Conservation (phyloP, 495 filamentous ascomycete species). For the Aspergillus sclerotioniger region DNA sequence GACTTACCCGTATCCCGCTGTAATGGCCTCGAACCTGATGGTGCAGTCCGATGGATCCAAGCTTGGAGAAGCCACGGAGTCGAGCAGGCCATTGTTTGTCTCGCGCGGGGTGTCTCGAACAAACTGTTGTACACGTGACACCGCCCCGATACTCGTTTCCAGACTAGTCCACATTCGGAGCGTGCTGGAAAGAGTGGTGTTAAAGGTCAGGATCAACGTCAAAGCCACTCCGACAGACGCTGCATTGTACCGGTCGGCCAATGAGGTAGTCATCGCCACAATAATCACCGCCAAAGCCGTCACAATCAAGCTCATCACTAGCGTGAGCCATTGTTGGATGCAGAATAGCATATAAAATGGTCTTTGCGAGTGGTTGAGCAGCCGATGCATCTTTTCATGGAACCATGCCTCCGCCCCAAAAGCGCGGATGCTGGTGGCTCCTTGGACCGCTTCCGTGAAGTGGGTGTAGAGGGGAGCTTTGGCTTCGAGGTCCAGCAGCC, state of each 20-base stretch:
- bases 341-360: conserved; percentile 59
- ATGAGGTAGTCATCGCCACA: conserved; percentile 35
- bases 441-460: background rate
- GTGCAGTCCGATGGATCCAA: conserved; percentile 29
- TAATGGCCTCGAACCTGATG: conserved; percentile 25
- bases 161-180: conserved; percentile 49
- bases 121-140: conserved; percentile 43
- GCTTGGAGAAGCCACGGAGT: background rate
- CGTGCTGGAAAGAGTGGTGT: conserved; percentile 33
- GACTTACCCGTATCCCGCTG: conserved; percentile 20
- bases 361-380: conserved; percentile 54
- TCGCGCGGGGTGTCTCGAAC: conserved; percentile 29
- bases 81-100: background rate
- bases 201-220: conserved; percentile 54
- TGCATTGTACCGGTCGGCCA: conserved; percentile 43
- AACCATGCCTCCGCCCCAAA: background rate
- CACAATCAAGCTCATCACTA: conserved; percentile 60
- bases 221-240: conserved; percentile 66
- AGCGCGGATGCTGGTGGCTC: background rate
- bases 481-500: conserved; percentile 54
- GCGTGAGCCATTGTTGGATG: conserved; percentile 71
- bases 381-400: too few species aligned
- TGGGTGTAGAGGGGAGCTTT: conserved; percentile 1
- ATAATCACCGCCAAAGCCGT: conserved; percentile 58
- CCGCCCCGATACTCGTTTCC: conserved; percentile 51